phyloP scores from a whole-genome alignment of 2,329 filamentous ascomycete genomes.

The Alternaria sp. region DNA sequence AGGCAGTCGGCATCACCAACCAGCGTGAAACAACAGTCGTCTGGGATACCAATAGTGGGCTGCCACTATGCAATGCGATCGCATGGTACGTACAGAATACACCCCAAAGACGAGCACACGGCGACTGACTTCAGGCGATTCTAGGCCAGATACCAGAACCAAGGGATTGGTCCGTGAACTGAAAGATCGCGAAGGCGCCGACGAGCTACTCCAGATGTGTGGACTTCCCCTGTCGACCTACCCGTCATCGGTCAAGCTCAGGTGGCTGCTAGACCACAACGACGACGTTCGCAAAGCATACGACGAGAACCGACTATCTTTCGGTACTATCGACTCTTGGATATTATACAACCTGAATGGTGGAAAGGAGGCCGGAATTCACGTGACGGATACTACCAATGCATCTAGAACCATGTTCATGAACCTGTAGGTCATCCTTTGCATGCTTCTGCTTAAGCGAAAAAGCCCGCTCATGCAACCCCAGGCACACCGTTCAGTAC shows the following conservation, averaged over 20 bases:
- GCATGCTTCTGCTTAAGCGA: not conserved
- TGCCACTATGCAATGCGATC: conserved; percentile 82
- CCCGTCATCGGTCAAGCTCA: conserved; percentile 82
- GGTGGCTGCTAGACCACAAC: conserved; percentile 80
- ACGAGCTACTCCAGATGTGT: conserved; percentile 72
- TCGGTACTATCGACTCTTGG: conserved; percentile 90
- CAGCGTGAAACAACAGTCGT: conserved; percentile 88
- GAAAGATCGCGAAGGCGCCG: conserved; percentile 70
- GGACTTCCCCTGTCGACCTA: conserved; percentile 88
- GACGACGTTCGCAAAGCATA: conserved; percentile 75
- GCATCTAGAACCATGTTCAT: conserved; percentile 94
- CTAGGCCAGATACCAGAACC: conserved; percentile 76
- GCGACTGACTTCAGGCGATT: conserved; percentile 4
- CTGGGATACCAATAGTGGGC: conserved; percentile 81
- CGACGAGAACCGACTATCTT: conserved; percentile 75
- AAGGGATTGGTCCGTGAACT: conserved; percentile 77
- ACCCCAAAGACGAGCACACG: not conserved
- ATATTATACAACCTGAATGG: conserved; percentile 85
- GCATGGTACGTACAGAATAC: conserved; percentile 64
- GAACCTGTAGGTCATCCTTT: conserved; percentile 63
- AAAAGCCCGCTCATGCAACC: conserved; percentile 3
- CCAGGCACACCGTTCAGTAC: conserved; percentile 71
- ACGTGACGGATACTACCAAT: conserved; percentile 87
- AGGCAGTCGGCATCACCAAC: conserved; percentile 83
- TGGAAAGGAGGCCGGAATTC: conserved; percentile 68